A percentile compares a stretch with the other conserved stretches of the same genome.
Evolutionary conservation across 164 flowering plant genomes (phyloP).

Genomic region (Piper betle): DNA sequence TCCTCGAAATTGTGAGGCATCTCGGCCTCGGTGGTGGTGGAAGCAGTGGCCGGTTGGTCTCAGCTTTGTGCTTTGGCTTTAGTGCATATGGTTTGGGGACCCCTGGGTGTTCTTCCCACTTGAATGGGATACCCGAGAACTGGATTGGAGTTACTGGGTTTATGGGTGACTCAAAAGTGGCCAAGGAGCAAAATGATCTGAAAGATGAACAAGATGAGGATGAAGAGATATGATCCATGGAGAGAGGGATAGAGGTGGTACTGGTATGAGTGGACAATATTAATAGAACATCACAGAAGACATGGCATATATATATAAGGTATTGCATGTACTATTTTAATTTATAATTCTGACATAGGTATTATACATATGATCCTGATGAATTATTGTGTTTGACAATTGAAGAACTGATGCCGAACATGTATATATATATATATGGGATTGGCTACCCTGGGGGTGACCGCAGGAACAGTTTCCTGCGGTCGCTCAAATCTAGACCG

Average conservation of each 20-base stretch:
- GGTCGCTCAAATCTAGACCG: no score
- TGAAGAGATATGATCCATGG: neutral
- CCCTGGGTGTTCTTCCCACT: conserved; percentile 8
- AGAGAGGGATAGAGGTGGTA: neutral
- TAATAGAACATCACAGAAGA: neutral
- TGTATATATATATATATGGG: no score
- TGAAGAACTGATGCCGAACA: no score
- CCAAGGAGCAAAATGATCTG: neutral
- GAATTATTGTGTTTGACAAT: no score
- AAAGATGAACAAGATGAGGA: neutral
- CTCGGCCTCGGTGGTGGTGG: conserved; percentile 3
- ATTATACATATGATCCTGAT: no score
- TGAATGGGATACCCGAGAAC: conserved; percentile 7
- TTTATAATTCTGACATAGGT: no score
- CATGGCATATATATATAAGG: neutral
- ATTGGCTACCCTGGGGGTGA: no score
- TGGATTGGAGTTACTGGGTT: conserved; percentile 1
- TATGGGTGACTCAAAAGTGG: conserved; percentile 2
- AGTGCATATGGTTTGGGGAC: conserved; percentile 3
- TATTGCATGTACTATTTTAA: no score
- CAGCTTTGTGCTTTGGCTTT: neutral
- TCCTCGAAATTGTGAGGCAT: neutral
- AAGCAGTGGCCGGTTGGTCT: neutral
- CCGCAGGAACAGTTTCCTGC: no score
- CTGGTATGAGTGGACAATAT: no score